These are phyloP conservation scores for Emergomyces pasteurianus DNA, from an alignment of 2,329 filamentous ascomycete species.

Conservation along the genomic window DNA sequence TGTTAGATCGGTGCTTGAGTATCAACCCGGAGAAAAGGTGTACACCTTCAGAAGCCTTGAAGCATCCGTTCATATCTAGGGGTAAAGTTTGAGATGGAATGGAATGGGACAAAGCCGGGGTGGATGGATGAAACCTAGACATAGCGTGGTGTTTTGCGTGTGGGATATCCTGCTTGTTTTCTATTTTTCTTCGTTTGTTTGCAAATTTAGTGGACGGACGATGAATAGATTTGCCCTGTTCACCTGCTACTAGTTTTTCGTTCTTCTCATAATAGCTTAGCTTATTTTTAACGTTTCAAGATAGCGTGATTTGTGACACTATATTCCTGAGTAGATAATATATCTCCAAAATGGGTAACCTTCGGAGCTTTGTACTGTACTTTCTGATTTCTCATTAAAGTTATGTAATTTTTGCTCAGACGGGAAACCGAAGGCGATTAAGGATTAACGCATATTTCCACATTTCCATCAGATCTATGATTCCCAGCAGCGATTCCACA, in stretches of 20 bases:
- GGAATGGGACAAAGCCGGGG: background rate
- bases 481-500: background rate
- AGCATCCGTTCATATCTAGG: slow-evolving; percentile 66
- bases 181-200: background rate
- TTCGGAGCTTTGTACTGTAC: background rate
- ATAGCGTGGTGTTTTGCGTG: background rate
- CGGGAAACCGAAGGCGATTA: background rate
- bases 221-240: background rate
- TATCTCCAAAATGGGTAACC: background rate
- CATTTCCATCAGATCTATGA: background rate
- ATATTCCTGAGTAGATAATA: background rate
- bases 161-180: background rate
- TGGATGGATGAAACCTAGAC: background rate
- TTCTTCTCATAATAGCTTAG: background rate
- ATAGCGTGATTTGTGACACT: background rate
- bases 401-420: background rate
- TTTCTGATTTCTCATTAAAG: background rate
- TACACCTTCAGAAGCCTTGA: slow-evolving; percentile 72
- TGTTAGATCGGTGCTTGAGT: slow-evolving; percentile 76
- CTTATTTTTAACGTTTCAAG: background rate
- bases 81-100: background rate
- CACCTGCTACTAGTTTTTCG: background rate
- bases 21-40: slow-evolving; percentile 89
- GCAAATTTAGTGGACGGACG: background rate
- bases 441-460: too few relatives aligned